phyloP scores from a whole-genome alignment of 257 asterid species.

The Nyctanthes arbortristis region DNA sequence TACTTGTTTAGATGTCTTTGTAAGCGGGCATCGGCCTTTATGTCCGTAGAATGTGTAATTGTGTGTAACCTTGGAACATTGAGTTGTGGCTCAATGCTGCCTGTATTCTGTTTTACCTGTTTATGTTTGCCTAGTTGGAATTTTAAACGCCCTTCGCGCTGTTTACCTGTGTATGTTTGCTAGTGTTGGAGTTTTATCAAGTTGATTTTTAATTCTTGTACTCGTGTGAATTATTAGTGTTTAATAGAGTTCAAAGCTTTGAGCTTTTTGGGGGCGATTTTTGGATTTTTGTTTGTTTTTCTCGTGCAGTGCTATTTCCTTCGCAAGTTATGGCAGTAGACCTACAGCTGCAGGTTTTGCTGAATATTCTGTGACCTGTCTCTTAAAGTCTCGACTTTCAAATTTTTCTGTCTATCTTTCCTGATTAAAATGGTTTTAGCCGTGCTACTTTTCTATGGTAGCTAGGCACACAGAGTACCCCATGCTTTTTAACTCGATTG shows the following conservation, averaged over 20 bases:
- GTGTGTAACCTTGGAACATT: conserved; percentile 12
- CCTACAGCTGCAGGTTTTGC: not conserved
- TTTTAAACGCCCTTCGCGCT: no score
- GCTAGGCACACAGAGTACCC: conserved; percentile 3
- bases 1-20: not conserved
- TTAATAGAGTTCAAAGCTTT: conserved; percentile 26
- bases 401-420: conserved; percentile 2
- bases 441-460: not conserved
- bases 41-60: no score
- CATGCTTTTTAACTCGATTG: not conserved
- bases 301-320: conserved; percentile 6
- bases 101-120: not conserved
- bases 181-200: not conserved
- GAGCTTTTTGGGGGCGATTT: conserved; percentile 16
- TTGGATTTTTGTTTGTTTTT: not conserved
- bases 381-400: not conserved
- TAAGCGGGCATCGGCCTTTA: not conserved
- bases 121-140: no score
- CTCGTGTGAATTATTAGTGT: not conserved
- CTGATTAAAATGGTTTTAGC: not conserved
- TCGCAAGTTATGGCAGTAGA: not conserved
- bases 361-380: conserved; percentile 12
- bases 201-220: not conserved
- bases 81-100: conserved; percentile 21
- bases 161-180: not conserved